Evolutionary conservation across 352 stramenopile species (phyloP).

Genomic region (Globisporangium mamillatum): DNA sequence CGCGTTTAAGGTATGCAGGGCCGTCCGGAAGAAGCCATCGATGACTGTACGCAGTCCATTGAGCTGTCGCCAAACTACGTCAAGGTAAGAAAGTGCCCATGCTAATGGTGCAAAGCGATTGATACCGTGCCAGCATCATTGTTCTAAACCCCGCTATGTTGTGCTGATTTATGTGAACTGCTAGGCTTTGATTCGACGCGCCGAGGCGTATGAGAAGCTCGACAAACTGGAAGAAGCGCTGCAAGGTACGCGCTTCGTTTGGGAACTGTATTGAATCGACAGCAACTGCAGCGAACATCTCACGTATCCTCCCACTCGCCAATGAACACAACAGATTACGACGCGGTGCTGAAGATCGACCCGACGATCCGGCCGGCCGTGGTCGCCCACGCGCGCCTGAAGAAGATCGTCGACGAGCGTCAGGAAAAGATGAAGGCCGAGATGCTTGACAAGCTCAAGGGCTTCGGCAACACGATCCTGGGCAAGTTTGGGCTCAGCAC

Average conservation of each 20-base stretch:
- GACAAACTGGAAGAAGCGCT: slow-evolving; percentile 95
- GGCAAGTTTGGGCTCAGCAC: slow-evolving; percentile 99
- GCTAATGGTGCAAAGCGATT: slow-evolving; percentile 9
- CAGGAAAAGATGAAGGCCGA: slow-evolving; percentile 99
- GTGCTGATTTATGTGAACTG: neutral
- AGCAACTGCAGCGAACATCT: too few species aligned
- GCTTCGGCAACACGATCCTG: slow-evolving; percentile 98
- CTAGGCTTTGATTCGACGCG: slow-evolving; percentile 87
- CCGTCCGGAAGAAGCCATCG: slow-evolving; percentile 86
- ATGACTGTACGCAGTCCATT: slow-evolving; percentile 94
- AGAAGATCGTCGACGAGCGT: slow-evolving; percentile 91
- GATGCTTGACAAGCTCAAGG: slow-evolving; percentile 97
- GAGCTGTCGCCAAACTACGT: slow-evolving; percentile 95
- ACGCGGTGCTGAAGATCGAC: slow-evolving; percentile 93
- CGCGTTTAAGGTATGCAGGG: slow-evolving; percentile 20
- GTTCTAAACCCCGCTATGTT: too few species aligned
- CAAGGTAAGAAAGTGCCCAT: slow-evolving; percentile 62
- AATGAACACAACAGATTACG: slow-evolving; percentile 48
- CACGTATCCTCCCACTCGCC: too few species aligned
- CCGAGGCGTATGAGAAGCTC: slow-evolving; percentile 89
- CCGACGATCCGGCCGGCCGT: slow-evolving; percentile 60
- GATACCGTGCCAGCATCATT: too few species aligned
- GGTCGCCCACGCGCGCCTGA: slow-evolving; percentile 65
- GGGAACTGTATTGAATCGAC: neutral
- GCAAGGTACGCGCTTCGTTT: slow-evolving; percentile 36